A percentile compares a stretch with the other conserved stretches of the same genome.
Conservation (phyloP, 176 grass and related monocot genomes). For the Aegilops bicornis region DNA sequence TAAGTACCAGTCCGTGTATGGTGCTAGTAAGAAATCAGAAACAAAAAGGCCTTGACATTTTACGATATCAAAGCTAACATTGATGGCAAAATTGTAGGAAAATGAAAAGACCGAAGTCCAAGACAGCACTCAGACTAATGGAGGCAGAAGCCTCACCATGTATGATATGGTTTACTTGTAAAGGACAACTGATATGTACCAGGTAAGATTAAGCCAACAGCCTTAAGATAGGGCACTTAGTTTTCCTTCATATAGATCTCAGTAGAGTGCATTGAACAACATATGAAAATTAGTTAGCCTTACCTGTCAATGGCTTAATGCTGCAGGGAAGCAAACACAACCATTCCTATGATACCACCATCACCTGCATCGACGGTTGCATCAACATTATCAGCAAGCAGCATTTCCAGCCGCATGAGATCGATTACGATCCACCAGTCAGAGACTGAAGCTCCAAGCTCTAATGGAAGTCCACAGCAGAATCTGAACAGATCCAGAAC, state of each 20-base stretch:
- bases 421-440: conserved; percentile 23
- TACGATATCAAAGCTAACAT: conserved; percentile 10
- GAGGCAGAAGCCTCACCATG: conserved; percentile 47
- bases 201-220: conserved; percentile 37
- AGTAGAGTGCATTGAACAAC: not conserved
- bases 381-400: conserved; percentile 33
- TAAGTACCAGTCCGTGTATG: not conserved
- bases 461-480: conserved; percentile 25
- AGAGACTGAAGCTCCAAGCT: conserved; percentile 27
- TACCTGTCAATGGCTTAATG: not conserved
- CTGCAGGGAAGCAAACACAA: conserved; percentile 52
- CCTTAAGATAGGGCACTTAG: not conserved
- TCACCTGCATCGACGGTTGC: conserved; percentile 34
- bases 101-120: conserved; percentile 60
- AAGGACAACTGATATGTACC: conserved; percentile 63
- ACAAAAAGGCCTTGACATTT: not conserved
- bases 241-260: not conserved
- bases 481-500: conserved; percentile 33
- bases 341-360: conserved; percentile 30
- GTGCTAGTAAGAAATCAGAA: not conserved
- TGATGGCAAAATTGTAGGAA: conserved; percentile 42
- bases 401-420: conserved; percentile 33
- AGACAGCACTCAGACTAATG: conserved; percentile 60
- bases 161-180: conserved; percentile 86
- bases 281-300: not conserved